Conservation (phyloP, 177 flowering plant species). For the Tripterygium wilfordii region DNA sequence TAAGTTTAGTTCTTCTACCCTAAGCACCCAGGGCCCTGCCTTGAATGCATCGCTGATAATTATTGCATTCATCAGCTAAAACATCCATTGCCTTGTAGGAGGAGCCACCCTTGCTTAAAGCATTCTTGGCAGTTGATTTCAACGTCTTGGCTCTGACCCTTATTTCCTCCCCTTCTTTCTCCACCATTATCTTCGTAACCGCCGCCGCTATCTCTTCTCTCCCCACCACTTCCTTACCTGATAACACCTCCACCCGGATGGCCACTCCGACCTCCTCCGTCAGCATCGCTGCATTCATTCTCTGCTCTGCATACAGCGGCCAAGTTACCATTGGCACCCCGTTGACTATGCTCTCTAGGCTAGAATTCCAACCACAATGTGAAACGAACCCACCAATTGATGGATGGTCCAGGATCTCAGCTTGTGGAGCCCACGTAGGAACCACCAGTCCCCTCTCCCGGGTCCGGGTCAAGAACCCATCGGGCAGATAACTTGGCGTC, state of each 20-base stretch:
- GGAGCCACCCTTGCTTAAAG: constrained; percentile 4
- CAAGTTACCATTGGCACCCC: constrained; percentile 31
- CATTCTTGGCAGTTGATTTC: constrained; percentile 12
- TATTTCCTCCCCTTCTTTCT: constrained; percentile 9
- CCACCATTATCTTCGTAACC: constrained; percentile 18
- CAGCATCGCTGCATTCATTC: constrained; percentile 24
- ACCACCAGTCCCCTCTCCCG: constrained; percentile 13
- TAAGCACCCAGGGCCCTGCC: too few relatives aligned
- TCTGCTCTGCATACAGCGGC: constrained; percentile 34
- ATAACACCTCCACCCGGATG: constrained; percentile 3
- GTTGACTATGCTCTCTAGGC: constrained; percentile 18
- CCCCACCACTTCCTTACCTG: constrained; percentile 8
- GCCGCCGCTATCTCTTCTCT: constrained; percentile 15
- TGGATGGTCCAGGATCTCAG: constrained; percentile 19
- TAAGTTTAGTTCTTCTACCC: too few relatives aligned
- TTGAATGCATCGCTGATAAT: too few relatives aligned
- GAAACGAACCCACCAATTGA: constrained; percentile 23
- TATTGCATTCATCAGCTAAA: background rate
- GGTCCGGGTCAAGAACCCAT: constrained; percentile 25
- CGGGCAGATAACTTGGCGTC: constrained; percentile 13
- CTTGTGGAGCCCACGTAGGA: constrained; percentile 27
- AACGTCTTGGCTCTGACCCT: constrained; percentile 9
- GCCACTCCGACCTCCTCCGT: constrained; percentile 20
- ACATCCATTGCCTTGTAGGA: background rate
- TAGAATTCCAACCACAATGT: constrained; percentile 37